Evolutionary conservation across 2,329 filamentous ascomycete genomes (phyloP), one percentile per base, ranked within the genome.

Genomic region (Aureobasidium melanogenum): DNA sequence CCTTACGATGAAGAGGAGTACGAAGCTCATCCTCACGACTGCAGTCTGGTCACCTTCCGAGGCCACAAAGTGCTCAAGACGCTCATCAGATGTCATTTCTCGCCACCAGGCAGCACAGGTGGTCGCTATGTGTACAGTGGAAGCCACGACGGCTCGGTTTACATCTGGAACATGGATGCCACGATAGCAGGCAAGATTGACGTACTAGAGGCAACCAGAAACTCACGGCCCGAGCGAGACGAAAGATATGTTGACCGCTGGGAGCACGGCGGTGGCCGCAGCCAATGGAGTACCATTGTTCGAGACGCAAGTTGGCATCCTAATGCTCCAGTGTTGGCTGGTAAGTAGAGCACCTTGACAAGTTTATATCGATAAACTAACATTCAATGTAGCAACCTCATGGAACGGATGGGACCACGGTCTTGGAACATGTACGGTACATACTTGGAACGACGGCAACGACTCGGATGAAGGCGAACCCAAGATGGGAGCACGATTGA

Each of bases 81-180:
- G 0, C 80, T 97, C 43, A 97, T 97, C 67, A 82, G 94, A 63
- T 97, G 94, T 69, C 93, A 97, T 75, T 99, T 99, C 75, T 94
- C 89, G 34, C 94, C 94, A 0, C 85, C 90, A 0, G 84, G 82
- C 12, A 92, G 89, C 70, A 93, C 91, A 1, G 89, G 97, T 71
- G 91, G 89, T 9, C 83, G 91, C 67, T 97, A 97, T 70, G 91
- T 99, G 24, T 97, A 97, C 75, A 89, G 88, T 22, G 94, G 94
- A 24, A 95, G 89, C 68, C 85, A 90, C 65, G 91, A 97, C 67
- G 94, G 94, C 52, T 88, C 88, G 63, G 88, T 97, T 0, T 93
- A 91, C 67, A 83, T 97, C 44, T 99, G 89, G 82, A 97, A 97
- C 70, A 77, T 97, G 75, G 92, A 99, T 70, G 92, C 90, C 34